Evolutionary conservation across 257 asterid species (phyloP), one percentile per base, ranked within the genome.

Genomic region (Plectranthus barbatus): DNA sequence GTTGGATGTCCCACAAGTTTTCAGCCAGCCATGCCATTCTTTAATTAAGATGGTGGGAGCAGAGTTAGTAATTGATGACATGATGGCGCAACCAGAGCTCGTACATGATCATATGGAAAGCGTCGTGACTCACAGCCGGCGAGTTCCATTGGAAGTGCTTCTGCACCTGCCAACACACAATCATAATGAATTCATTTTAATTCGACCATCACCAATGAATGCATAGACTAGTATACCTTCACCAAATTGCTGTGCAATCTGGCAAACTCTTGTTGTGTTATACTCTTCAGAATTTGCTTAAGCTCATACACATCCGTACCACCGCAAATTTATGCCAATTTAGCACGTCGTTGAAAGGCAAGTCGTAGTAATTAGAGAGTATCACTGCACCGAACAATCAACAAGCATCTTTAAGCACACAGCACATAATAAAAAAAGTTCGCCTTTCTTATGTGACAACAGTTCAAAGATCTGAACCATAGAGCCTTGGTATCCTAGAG

Each of bases 101-200:
- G 45, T 93, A 93, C 95, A 93, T 90, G 34, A 93, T 82, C 99
- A 90, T 87, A 67, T 93, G 97, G 80, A 93, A 93, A 7, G 99
- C 85, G 26, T 93, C 99, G 4, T 78, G 80, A 31, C 69, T 77
- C 50, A 74, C 20, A 5, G 97, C 89, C 54, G 95, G 99, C 5
- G 96, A 53, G 80, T 93, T 93, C 97, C 99, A 93, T 51, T 81
- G 96, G 80, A 86, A 87, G 72, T 92, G 99, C 81, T 85, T 85
- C 79, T 92, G 95, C 44, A 90, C 81, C 99, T 92, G 84, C 39
- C 12, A 44, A 37, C 40, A 57, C 37, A 71, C 54, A 29, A 56
- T 24, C 64, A 69, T 15, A 45, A 26, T 26, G 3, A 26, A 26
- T 26, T 26, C n/a, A n/a, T n/a, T n/a, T n/a, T n/a, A n/a, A n/a